Evolutionary conservation across 1,139 yeast genomes (phyloP).

Genomic region (Sugiyamaella paludigena): DNA sequence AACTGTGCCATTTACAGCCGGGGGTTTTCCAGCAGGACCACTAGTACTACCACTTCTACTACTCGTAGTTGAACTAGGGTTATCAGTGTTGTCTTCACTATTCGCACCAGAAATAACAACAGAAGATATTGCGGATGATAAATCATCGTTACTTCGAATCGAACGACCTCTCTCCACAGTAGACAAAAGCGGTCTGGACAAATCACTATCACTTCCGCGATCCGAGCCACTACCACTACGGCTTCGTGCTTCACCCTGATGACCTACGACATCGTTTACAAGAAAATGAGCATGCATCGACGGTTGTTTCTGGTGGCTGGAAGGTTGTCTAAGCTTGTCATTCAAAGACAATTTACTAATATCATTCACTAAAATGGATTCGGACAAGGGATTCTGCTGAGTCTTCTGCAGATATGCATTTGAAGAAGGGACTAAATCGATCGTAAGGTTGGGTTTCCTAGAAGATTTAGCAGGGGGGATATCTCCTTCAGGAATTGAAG

Average conservation of each 20-base stretch:
- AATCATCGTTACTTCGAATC: background rate
- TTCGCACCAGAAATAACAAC: background rate
- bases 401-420: constrained; percentile 9
- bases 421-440: constrained; percentile 14
- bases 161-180: constrained; percentile 2
- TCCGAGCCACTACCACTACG: constrained; percentile 42
- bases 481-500: too few relatives aligned
- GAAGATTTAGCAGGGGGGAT: too few relatives aligned
- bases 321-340: constrained; percentile 1
- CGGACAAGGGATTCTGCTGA: constrained; percentile 7
- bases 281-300: constrained; percentile 80
- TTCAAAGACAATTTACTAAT: constrained; percentile 6
- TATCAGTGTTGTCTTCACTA: background rate
- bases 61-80: background rate
- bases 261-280: constrained; percentile 67
- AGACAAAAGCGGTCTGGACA: constrained; percentile 6
- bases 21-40: background rate
- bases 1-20: too few relatives aligned
- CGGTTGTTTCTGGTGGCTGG: constrained; percentile 53
- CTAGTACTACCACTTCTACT: background rate
- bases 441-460: constrained; percentile 12
- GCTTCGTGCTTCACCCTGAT: constrained; percentile 43
- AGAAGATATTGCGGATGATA: background rate
- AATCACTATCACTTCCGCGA: constrained; percentile 14
- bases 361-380: constrained; percentile 22